These are phyloP conservation scores for Metschnikowia gelsemii DNA, from an alignment of 805 yeast genomes.

Conservation along the genomic window DNA sequence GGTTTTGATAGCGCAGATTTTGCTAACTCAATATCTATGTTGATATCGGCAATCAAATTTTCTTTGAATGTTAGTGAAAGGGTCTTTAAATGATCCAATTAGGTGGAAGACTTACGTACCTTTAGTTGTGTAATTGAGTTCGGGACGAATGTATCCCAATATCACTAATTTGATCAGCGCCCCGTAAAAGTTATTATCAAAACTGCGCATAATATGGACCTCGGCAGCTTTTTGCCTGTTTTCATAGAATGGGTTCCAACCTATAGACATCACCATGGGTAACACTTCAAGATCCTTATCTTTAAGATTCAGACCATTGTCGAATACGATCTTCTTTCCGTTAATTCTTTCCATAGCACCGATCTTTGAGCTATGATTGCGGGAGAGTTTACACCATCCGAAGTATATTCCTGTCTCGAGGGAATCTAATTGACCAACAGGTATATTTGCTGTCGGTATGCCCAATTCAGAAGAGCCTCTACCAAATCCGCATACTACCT, in stretches of 20 bases:
- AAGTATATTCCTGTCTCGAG: slow-evolving; percentile 83
- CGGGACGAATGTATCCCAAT: slow-evolving; percentile 90
- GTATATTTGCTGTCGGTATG: slow-evolving; percentile 92
- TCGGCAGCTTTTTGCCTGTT: slow-evolving; percentile 83
- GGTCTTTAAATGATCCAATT: background rate
- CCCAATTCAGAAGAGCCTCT: slow-evolving; percentile 93
- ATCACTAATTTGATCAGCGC: slow-evolving; percentile 66
- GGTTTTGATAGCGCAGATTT: slow-evolving; percentile 37
- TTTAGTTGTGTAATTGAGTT: slow-evolving; percentile 75
- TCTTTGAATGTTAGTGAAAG: slow-evolving; percentile 44
- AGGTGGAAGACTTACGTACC: slow-evolving; percentile 25
- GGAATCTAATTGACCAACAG: slow-evolving; percentile 49
- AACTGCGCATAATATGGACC: slow-evolving; percentile 78
- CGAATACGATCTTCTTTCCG: slow-evolving; percentile 43
- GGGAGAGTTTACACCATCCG: slow-evolving; percentile 59
- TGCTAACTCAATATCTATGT: slow-evolving; percentile 74
- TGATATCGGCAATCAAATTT: slow-evolving; percentile 80
- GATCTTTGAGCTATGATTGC: slow-evolving; percentile 17
- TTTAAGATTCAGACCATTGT: slow-evolving; percentile 56
- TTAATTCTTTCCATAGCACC: slow-evolving; percentile 17
- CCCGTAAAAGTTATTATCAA: slow-evolving; percentile 73
- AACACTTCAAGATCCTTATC: slow-evolving; percentile 45
- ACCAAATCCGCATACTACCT: slow-evolving; percentile 82
- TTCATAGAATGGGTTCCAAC: slow-evolving; percentile 91
- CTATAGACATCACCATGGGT: slow-evolving; percentile 95